phyloP scores from a whole-genome alignment of 768 basidiomycete species.

The Imleria badia region DNA sequence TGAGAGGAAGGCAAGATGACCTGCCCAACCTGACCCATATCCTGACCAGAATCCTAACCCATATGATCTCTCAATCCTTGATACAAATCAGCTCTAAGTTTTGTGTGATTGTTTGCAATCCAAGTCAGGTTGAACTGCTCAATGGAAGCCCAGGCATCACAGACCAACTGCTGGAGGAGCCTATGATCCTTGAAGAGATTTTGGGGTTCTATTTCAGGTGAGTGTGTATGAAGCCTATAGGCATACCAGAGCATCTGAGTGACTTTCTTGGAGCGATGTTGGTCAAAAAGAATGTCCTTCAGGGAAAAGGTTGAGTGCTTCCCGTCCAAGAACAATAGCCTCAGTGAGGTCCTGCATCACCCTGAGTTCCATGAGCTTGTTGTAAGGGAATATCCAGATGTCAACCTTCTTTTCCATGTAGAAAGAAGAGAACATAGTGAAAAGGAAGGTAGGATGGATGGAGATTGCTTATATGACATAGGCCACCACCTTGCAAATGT shows the following conservation, averaged over 20 bases:
- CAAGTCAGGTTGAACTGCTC: conserved; percentile 42
- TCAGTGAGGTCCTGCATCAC: no score
- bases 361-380: neutral
- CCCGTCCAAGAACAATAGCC: no score
- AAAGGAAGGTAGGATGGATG: conserved; percentile 38
- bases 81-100: conserved; percentile 36
- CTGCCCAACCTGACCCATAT: conserved; percentile 34
- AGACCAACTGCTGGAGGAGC: conserved; percentile 46
- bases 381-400: conserved; percentile 22
- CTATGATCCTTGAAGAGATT: conserved; percentile 36
- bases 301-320: no score
- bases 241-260: conserved; percentile 31
- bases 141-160: conserved; percentile 45
- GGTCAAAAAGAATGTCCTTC: no score
- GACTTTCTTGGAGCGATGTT: conserved; percentile 21
- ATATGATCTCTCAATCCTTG: conserved; percentile 35
- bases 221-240: conserved; percentile 31
- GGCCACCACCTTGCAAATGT: conserved; percentile 16
- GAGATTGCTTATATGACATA: conserved; percentile 34
- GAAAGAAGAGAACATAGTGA: conserved; percentile 36
- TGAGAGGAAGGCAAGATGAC: conserved; percentile 42
- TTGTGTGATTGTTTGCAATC: conserved; percentile 33
- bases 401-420: conserved; percentile 41
- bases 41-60: conserved; percentile 16
- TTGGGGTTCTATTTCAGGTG: conserved; percentile 4